These are phyloP conservation scores for Hyphopichia burtonii DNA, from an alignment of 1,139 yeast species.

Conservation along the genomic window DNA sequence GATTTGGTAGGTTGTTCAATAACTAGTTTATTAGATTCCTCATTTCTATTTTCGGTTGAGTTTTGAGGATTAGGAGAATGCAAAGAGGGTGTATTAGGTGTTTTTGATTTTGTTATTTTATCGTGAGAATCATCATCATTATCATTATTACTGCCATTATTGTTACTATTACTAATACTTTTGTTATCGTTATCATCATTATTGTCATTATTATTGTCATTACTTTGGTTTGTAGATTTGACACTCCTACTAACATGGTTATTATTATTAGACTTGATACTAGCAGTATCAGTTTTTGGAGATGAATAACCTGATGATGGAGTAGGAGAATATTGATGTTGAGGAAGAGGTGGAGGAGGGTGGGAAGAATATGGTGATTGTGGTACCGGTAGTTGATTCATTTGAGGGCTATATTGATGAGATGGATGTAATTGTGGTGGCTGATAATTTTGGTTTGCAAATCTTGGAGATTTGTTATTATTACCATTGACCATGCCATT, in stretches of 20 bases:
- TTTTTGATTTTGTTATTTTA: background rate
- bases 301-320: background rate
- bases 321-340: background rate
- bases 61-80: background rate
- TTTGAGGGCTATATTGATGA: slow-evolving; percentile 2
- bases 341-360: slow-evolving; percentile 8
- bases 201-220: slow-evolving; percentile 1
- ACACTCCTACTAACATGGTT: slow-evolving; percentile 2
- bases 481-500: background rate
- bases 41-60: background rate
- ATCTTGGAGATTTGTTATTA: background rate
- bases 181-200: slow-evolving; percentile 2
- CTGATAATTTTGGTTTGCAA: background rate
- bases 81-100: background rate
- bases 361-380: slow-evolving; percentile 8
- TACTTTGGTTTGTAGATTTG: background rate
- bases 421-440: slow-evolving; percentile 10
- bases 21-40: background rate
- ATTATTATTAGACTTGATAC: slow-evolving; percentile 4
- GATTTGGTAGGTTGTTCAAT: background rate
- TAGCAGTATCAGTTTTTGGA: slow-evolving; percentile 1
- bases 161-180: background rate
- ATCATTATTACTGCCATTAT: slow-evolving; percentile 2
- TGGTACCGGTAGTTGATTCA: slow-evolving; percentile 1
- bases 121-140: background rate